Evolutionary conservation across 129 eudicot genomes (phyloP).

Genomic region (Lactuca saligna): DNA sequence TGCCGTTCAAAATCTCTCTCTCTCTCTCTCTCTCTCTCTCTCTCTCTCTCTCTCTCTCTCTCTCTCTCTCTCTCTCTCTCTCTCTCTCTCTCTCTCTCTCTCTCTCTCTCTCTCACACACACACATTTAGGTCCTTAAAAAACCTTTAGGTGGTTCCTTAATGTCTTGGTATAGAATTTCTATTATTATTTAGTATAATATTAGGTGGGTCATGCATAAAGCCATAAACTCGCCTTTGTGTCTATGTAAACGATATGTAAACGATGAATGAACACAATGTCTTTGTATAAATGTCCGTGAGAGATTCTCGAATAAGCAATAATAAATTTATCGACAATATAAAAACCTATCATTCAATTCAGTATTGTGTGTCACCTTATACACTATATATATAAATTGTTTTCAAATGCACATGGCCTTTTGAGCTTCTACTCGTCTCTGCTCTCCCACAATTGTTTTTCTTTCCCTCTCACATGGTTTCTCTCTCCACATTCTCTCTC

Average conservation of each 20-base stretch:
- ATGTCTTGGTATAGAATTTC: too few relatives aligned
- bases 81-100: too few relatives aligned
- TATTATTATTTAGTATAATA: background rate
- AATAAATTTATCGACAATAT: slow-evolving; percentile 17
- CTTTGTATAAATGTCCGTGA: slow-evolving; percentile 27
- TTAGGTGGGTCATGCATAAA: background rate
- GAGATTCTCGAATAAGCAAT: slow-evolving; percentile 23
- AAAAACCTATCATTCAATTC: slow-evolving; percentile 29
- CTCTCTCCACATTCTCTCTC: slow-evolving; percentile 41
- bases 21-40: too few relatives aligned
- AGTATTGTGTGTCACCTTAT: slow-evolving; percentile 35
- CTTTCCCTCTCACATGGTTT: slow-evolving; percentile 53
- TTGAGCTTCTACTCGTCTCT: slow-evolving; percentile 40
- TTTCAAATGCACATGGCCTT: slow-evolving; percentile 66
- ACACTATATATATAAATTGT: slow-evolving; percentile 36
- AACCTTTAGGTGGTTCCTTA: too few relatives aligned
- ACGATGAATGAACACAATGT: slow-evolving; percentile 15
- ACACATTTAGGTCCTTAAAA: too few relatives aligned
- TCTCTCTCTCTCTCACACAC: too few relatives aligned
- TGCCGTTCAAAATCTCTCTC: too few relatives aligned
- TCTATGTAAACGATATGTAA: slow-evolving; percentile 12
- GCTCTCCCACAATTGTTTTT: slow-evolving; percentile 21
- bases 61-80: too few relatives aligned
- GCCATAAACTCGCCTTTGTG: background rate
- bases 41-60: too few relatives aligned